Base-by-base conservation (phyloP, 1,139 yeast species). In the Suhomyces bolitotheri region DNA sequence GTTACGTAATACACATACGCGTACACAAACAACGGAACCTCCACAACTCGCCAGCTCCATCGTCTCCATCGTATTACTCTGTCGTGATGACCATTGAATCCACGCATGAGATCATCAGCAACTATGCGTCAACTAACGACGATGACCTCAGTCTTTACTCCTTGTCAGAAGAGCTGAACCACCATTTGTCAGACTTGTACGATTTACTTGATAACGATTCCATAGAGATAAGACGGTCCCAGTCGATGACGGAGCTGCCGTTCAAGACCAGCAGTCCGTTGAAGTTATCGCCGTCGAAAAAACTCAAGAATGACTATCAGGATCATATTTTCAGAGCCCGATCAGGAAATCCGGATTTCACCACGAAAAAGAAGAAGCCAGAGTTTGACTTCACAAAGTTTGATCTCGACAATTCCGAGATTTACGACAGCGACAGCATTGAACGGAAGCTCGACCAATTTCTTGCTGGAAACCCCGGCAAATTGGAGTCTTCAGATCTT, bases 261-360 rank as follows among this genome's bases (percentile, higher is more conserved):
- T 19, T 45, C 36, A 34, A 40, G 27, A 36, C 44, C 22, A 39
- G 43, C 33, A 46, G 46, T 29, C 48, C 47, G 4, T 32, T 42
- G 25, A 34, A 25, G 19, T 23, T 30, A 7, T 47, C 56, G 1
- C 57, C 60, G 2, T 26, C 45, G 12, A 53, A 49, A 36, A 46
- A 44, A 30, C 24, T 47, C 21, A 39, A 38, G 22, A 51, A 49
- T 32, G 58, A 54, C 29, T 56, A 53, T 34, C 51, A 40, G 38
- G 55, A 50, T 17, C 50, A 50, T 25, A 25, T 54, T 9, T 34
- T 36, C 22, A 33, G 49, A 8, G 49, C 44, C 29, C 36, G 58
- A 31, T 34, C 40, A 7, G 45, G 46, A 1, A 39, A 40, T 15
- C 34, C 45, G 13, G 40, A 40, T n/a, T 45, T 49, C 33, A 54